Conservation (phyloP, 306 rosid genomes). For the Casuarina glauca region DNA sequence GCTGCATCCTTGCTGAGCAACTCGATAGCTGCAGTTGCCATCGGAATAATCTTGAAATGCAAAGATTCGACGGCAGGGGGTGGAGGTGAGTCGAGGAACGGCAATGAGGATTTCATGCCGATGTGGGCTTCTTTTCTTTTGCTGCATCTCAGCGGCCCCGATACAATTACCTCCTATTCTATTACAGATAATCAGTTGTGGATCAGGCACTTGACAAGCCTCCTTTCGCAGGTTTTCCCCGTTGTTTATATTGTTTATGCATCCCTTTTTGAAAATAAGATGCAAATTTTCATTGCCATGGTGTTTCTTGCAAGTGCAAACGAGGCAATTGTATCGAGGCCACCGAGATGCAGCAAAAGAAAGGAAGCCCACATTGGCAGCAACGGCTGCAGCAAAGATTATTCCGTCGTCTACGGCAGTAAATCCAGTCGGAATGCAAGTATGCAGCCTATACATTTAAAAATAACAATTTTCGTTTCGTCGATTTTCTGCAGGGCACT, state of each 20-base stretch:
- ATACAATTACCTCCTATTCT: conserved; percentile 36
- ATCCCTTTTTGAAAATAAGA: conserved; percentile 5
- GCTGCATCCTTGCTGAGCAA: conserved; percentile 25
- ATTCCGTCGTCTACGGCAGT: conserved; percentile 29
- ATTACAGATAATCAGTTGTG: conserved; percentile 38
- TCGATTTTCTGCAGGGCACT: conserved; percentile 17
- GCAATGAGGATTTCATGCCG: conserved; percentile 8
- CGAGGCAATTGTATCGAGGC: conserved; percentile 35
- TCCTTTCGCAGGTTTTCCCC: conserved; percentile 2
- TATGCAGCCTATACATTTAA: conserved; percentile 23
- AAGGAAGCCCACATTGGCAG: conserved; percentile 31
- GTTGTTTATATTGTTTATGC: conserved; percentile 16
- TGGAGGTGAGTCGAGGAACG: neutral
- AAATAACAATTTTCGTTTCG: conserved; percentile 12
- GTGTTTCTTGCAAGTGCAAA: conserved; percentile 37
- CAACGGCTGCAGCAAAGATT: conserved; percentile 10
- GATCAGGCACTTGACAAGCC: conserved; percentile 28
- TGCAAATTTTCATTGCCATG: conserved; percentile 4
- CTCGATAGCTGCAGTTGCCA: conserved; percentile 29
- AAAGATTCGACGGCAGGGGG: neutral
- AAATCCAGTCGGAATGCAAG: conserved; percentile 29
- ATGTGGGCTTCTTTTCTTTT: conserved; percentile 39
- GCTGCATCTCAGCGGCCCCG: conserved; percentile 41
- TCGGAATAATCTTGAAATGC: conserved; percentile 27
- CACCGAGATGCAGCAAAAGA: conserved; percentile 39